Evolutionary conservation across 1,284 basidiomycete genomes (phyloP), one percentile per base, ranked within the genome.

Genomic region (Ceratobasidium sp.): DNA sequence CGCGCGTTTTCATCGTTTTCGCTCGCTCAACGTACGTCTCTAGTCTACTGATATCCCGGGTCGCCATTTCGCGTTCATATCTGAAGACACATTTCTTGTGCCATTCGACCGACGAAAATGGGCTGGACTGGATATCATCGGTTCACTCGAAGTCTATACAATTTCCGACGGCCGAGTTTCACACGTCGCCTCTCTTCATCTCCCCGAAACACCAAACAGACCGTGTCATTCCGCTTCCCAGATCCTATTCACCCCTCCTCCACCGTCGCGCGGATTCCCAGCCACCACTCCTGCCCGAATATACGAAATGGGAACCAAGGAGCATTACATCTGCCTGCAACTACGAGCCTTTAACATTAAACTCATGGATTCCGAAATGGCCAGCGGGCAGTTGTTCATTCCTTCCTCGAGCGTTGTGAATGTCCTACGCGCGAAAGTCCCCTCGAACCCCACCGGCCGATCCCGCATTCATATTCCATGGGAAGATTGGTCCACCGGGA

Each of bases 161-260:
- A 43, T 55, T 20, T 38, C 52, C 25, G 22, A 38, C n/a, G 17
- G n/a, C 7, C 38, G 52, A 3, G 64, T 52, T 32, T 52, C 13
- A 2, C 64, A 67, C 29, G 13, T 55, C 15, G 64, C 64, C 25
- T 67, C 64, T 4, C 50, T 67, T 34, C 62, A 29, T 8, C 62
- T 65, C 27, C 62, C 64, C 1, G 17, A 50, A 20, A 67, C 64
- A 2, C 17, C 40, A 15, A 27, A 43, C 1, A 20, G 40, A 8
- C 52, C 64, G 32, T 55, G 64, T 29, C 32, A 38, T 22, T 65
- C 62, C 17, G n/a, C 49, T 3, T 42, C 29, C n/a, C 35, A n/a
- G 2, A 55, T 67, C 52, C 7, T 55, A 2, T 32, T 38, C 29
- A 42, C 52, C 22, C 40, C 50, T 2, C n/a, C 10, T 10, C 8